phyloP scores from a whole-genome alignment of 2,329 filamentous ascomycete species.

The Colletotrichum neosansevieriae region DNA sequence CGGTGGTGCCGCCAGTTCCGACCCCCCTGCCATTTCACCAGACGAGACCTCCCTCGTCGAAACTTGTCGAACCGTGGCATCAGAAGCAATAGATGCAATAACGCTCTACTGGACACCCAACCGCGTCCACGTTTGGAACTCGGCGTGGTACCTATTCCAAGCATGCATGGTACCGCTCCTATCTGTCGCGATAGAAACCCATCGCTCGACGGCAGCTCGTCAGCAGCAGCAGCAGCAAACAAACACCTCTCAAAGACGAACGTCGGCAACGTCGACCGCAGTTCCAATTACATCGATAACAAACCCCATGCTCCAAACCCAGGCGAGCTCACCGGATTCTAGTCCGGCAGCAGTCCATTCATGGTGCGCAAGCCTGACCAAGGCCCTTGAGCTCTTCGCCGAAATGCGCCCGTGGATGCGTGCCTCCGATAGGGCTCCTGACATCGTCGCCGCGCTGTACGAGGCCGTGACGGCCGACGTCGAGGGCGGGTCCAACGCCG shows the following conservation, averaged over 20 bases:
- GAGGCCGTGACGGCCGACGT: constrained; percentile 44
- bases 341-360: constrained; percentile 16
- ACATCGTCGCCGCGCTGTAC: constrained; percentile 46
- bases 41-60: constrained; percentile 44
- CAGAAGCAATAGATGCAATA: constrained; percentile 48
- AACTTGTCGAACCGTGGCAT: constrained; percentile 45
- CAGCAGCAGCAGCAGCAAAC: constrained; percentile 15
- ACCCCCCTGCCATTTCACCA: constrained; percentile 3
- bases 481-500: constrained; percentile 36
- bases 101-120: constrained; percentile 50
- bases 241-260: not conserved
- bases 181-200: constrained; percentile 45
- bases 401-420: constrained; percentile 49
- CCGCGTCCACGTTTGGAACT: constrained; percentile 49
- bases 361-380: constrained; percentile 44
- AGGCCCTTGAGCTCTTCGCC: constrained; percentile 44
- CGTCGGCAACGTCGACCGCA: not conserved
- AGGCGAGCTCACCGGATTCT: not conserved
- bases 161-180: constrained; percentile 48
- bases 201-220: not conserved
- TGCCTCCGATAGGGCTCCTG: constrained; percentile 44
- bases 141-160: constrained; percentile 50
- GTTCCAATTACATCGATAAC: constrained; percentile 12
- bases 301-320: not conserved
- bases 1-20: constrained; percentile 23